These are phyloP conservation scores for Daldinia sp. DNA, from an alignment of 2,329 filamentous ascomycete species.

Conservation along the genomic window DNA sequence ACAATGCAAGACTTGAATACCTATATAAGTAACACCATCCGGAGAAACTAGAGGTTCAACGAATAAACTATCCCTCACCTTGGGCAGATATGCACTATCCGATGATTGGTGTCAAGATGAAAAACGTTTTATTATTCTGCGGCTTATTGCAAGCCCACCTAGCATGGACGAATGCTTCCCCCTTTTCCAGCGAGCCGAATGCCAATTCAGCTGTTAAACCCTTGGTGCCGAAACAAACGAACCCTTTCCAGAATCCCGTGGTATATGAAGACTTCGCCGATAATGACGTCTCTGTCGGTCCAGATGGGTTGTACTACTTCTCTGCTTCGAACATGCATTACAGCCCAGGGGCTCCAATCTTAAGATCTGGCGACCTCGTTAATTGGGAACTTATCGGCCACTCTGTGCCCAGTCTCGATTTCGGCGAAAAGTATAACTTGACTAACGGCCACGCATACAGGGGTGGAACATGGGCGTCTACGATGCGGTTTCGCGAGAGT, in stretches of 20 bases:
- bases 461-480: constrained; percentile 68
- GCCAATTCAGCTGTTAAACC: neutral
- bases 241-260: constrained; percentile 32
- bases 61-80: neutral
- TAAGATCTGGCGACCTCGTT: constrained; percentile 67
- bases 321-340: constrained; percentile 69
- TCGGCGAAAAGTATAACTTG: constrained; percentile 63
- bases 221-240: constrained; percentile 8
- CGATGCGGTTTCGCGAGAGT: constrained; percentile 63
- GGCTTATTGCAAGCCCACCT: neutral
- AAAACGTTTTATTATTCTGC: neutral
- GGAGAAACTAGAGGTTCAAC: neutral
- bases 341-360: constrained; percentile 67
- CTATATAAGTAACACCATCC: neutral
- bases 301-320: constrained; percentile 58
- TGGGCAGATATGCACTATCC: neutral
- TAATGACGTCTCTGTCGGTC: constrained; percentile 37
- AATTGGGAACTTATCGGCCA: constrained; percentile 63
- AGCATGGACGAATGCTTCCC: neutral
- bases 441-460: constrained; percentile 60
- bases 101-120: neutral
- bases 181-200: neutral
- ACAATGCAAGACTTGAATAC: neutral
- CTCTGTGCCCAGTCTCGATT: constrained; percentile 60
- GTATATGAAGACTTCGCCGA: constrained; percentile 40